phyloP scores from a whole-genome alignment of 2,329 filamentous ascomycete species.

The Fusarium bactridioides region DNA sequence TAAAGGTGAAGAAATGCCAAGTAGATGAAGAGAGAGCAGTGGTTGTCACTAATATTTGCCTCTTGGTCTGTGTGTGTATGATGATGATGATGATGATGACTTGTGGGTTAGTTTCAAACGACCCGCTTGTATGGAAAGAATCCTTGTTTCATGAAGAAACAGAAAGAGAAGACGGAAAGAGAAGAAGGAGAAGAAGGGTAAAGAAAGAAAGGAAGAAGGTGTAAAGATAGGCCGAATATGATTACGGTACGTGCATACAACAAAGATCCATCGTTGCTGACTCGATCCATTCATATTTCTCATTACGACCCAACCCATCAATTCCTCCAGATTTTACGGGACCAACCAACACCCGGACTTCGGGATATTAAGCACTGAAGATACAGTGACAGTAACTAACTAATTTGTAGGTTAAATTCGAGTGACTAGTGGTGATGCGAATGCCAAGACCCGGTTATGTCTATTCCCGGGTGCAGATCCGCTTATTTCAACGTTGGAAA shows the following conservation, averaged over 20 bases:
- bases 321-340: not conserved
- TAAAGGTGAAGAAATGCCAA: not conserved
- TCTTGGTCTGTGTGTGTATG: not conserved
- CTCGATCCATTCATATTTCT: not conserved
- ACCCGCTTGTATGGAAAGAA: constrained; percentile 2
- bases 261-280: constrained; percentile 11
- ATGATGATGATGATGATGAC: not conserved
- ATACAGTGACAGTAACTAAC: not conserved
- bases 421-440: not conserved
- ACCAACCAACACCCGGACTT: not conserved
- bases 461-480: constrained; percentile 23
- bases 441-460: constrained; percentile 11
- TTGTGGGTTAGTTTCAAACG: not conserved
- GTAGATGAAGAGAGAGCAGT: not conserved
- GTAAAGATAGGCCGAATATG: constrained; percentile 1
- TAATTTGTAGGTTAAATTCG: constrained; percentile 7
- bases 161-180: not conserved
- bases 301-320: not conserved
- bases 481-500: constrained; percentile 1
- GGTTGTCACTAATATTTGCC: not conserved
- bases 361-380: not conserved
- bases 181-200: not conserved
- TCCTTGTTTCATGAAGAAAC: not conserved
- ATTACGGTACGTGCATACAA: not conserved
- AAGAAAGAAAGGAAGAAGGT: not conserved